A percentile compares a stretch with the other conserved stretches of the same genome.
Evolutionary conservation across 2,329 filamentous ascomycete species (phyloP).

Genomic region (Mariannaea sp.): DNA sequence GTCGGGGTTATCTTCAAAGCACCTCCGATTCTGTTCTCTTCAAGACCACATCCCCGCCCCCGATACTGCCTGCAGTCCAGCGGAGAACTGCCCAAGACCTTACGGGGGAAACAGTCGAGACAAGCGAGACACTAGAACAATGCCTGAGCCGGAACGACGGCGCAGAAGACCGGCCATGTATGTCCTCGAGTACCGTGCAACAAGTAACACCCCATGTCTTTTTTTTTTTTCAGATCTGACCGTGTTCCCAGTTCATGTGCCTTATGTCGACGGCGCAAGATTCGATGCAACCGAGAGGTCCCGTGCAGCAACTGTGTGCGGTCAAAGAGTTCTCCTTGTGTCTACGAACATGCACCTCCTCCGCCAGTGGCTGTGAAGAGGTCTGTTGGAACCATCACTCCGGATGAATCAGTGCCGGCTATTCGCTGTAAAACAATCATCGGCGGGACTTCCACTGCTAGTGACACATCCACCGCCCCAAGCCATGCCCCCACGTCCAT

Average conservation of each 20-base stretch:
- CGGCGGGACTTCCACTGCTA: conserved; percentile 1
- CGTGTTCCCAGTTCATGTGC: conserved; percentile 44
- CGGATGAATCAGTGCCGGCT: accelerated
- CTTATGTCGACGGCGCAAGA: conserved; percentile 50
- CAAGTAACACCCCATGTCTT: no score
- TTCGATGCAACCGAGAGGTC: conserved; percentile 47
- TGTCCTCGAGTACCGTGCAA: no score
- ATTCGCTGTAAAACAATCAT: not conserved
- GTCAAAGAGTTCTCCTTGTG: conserved; percentile 43
- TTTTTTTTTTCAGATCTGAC: conserved; percentile 1
- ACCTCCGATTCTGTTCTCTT: not conserved
- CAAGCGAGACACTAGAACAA: not conserved
- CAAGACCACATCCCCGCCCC: not conserved
- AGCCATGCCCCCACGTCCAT: not conserved
- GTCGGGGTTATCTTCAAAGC: conserved; percentile 1
- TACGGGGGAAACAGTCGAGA: no score
- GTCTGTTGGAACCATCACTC: not conserved
- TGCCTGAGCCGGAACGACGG: conserved; percentile 33
- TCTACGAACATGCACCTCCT: conserved; percentile 38
- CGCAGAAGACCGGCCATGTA: conserved; percentile 40
- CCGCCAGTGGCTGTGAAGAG: not conserved
- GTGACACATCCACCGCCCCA: not conserved
- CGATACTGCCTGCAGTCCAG: not conserved
- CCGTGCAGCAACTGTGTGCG: conserved; percentile 50
- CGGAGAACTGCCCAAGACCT: not conserved